phyloP scores from a whole-genome alignment of 176 grass and related monocot genomes.

The Alloteropsis semialata region DNA sequence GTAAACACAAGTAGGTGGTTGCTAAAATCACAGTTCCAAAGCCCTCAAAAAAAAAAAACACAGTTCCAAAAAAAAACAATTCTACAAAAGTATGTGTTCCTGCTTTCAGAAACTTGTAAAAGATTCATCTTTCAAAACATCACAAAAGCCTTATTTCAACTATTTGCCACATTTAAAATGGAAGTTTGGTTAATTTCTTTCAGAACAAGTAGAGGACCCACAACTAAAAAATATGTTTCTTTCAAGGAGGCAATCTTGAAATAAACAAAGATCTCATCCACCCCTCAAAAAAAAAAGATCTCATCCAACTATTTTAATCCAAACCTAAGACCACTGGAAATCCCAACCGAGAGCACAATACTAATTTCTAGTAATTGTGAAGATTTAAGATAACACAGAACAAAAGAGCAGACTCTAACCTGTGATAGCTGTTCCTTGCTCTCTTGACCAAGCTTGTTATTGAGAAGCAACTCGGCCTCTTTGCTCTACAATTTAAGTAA shows the following conservation, averaged over 20 bases:
- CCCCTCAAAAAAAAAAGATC: too few relatives aligned
- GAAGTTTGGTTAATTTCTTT: neutral
- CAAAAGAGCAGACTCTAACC: conserved; percentile 53
- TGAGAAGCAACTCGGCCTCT: conserved; percentile 75
- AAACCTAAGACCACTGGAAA: conserved; percentile 8
- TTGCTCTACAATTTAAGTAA: conserved; percentile 58
- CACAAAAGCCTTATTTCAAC: neutral
- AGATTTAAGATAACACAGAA: conserved; percentile 22
- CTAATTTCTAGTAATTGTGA: neutral
- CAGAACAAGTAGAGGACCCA: neutral
- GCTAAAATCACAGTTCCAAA: conserved; percentile 24
- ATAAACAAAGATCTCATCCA: neutral
- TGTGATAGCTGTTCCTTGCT: conserved; percentile 87
- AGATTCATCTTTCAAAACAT: neutral
- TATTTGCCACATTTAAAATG: conserved; percentile 9
- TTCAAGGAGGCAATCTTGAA: conserved; percentile 1
- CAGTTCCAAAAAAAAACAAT: too few relatives aligned
- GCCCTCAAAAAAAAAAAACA: too few relatives aligned
- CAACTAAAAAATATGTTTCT: neutral
- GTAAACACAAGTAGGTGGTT: neutral
- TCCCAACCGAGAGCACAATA: neutral
- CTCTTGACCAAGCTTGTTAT: conserved; percentile 63
- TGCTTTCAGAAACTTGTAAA: neutral
- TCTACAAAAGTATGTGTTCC: neutral
- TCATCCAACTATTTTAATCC: conserved; percentile 19